These are phyloP conservation scores for Phylloporus arenicola DNA, from an alignment of 768 basidiomycete genomes.

Conservation along the genomic window DNA sequence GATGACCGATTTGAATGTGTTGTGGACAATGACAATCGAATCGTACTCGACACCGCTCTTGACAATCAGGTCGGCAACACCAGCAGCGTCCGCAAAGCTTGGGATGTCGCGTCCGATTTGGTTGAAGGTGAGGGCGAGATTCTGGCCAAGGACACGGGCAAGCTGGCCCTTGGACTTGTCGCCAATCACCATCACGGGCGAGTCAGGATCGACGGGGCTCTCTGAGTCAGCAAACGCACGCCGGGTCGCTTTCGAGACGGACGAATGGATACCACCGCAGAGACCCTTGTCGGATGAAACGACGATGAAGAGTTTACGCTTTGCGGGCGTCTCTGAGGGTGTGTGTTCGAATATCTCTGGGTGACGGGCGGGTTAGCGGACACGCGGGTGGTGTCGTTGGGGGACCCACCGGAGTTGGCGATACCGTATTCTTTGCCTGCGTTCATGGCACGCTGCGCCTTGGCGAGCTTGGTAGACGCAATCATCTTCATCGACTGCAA, in stretches of 20 bases:
- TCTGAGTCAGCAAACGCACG: slow-evolving; percentile 54
- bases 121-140: slow-evolving; percentile 86
- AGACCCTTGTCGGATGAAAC: slow-evolving; percentile 98
- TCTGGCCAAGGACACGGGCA: slow-evolving; percentile 53
- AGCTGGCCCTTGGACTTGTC: slow-evolving; percentile 98
- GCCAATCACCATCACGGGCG: slow-evolving; percentile 81
- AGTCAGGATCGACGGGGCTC: slow-evolving; percentile 48
- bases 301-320: slow-evolving; percentile 87
- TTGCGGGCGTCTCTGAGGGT: slow-evolving; percentile 57
- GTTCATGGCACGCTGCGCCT: slow-evolving; percentile 91
- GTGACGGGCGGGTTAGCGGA: slow-evolving; percentile 6
- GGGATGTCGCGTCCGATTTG: slow-evolving; percentile 97
- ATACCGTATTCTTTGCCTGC: slow-evolving; percentile 89
- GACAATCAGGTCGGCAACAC: slow-evolving; percentile 88
- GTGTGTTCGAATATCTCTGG: slow-evolving; percentile 86
- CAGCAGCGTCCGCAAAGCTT: slow-evolving; percentile 92
- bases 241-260: slow-evolving; percentile 86
- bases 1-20: slow-evolving; percentile 84
- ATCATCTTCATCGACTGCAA: slow-evolving; percentile 97
- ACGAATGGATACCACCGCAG: slow-evolving; percentile 99
- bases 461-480: slow-evolving; percentile 93
- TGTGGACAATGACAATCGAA: slow-evolving; percentile 73
- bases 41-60: slow-evolving; percentile 85
- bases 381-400: background rate
- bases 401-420: slow-evolving; percentile 72